A percentile compares a stretch with the other conserved stretches of the same genome.
phyloP scores from a whole-genome alignment of 1,284 basidiomycete genomes.

The Trametes hirsuta region DNA sequence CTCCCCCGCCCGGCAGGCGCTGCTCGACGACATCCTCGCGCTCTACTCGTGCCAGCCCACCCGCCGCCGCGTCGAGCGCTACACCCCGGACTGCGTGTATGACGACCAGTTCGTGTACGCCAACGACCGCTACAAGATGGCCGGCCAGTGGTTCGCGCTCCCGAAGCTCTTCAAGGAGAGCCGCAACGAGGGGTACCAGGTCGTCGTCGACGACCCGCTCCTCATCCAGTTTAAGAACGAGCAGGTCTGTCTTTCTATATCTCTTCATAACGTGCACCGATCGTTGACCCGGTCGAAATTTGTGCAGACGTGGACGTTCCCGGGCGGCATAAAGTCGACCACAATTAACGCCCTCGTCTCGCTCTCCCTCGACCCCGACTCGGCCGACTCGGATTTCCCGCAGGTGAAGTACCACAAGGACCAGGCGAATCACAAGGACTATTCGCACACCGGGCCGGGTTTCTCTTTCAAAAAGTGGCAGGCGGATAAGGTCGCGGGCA shows the following conservation, averaged over 20 bases:
- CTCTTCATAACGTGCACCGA: no score
- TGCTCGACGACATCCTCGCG: slow-evolving; percentile 36
- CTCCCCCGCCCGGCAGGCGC: slow-evolving; percentile 31
- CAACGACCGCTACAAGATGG: slow-evolving; percentile 39
- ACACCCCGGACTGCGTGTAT: slow-evolving; percentile 37
- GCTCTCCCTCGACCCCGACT: slow-evolving; percentile 34
- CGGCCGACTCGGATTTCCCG: slow-evolving; percentile 36
- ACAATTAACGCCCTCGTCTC: slow-evolving; percentile 38
- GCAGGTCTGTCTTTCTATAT: slow-evolving; percentile 23
- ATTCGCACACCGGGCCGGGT: slow-evolving; percentile 36
- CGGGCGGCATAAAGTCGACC: slow-evolving; percentile 31
- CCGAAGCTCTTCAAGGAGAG: slow-evolving; percentile 36
- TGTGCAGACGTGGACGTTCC: slow-evolving; percentile 36
- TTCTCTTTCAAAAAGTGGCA: slow-evolving; percentile 40
- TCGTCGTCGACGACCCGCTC: slow-evolving; percentile 34
- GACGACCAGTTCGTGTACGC: slow-evolving; percentile 40
- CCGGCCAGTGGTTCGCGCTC: slow-evolving; percentile 39
- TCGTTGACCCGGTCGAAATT: neutral
- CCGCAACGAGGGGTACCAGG: slow-evolving; percentile 35
- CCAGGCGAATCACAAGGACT: slow-evolving; percentile 39
- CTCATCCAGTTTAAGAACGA: slow-evolving; percentile 40
- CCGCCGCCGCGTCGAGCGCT: slow-evolving; percentile 33
- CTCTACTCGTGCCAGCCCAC: slow-evolving; percentile 36
- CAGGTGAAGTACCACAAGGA: slow-evolving; percentile 41
- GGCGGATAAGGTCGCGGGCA: slow-evolving; percentile 33